Evolutionary conservation across 768 basidiomycete genomes (phyloP).

Genomic region (Lactifluus piperatus): DNA sequence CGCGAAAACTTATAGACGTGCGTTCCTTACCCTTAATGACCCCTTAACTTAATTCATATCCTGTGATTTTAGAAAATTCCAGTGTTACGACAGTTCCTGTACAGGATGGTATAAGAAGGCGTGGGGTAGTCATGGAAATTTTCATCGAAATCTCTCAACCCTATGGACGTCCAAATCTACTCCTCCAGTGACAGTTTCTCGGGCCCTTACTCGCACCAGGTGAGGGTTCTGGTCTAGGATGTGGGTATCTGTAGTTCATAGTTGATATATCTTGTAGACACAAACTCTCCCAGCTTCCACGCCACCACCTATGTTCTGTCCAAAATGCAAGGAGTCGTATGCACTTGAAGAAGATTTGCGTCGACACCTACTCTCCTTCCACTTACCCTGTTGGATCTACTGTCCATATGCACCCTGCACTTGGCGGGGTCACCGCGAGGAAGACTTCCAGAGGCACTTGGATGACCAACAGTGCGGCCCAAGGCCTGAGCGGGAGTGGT

Average conservation of each 20-base stretch:
- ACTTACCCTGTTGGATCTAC: background rate
- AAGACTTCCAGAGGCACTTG: background rate
- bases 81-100: too few relatives aligned
- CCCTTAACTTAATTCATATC: too few relatives aligned
- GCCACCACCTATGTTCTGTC: background rate
- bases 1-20: too few relatives aligned
- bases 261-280: background rate
- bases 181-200: background rate
- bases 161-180: background rate
- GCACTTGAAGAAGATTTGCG: background rate
- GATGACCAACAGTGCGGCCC: background rate
- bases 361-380: background rate
- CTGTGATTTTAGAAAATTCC: too few relatives aligned
- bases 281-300: background rate
- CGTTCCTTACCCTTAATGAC: too few relatives aligned
- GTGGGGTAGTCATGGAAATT: background rate
- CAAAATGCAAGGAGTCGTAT: background rate
- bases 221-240: background rate
- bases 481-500: background rate
- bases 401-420: background rate
- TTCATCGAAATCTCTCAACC: background rate
- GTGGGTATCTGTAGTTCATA: background rate
- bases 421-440: background rate
- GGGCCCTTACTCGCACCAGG: background rate
- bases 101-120: background rate